Evolutionary conservation across 345 rosid genomes (phyloP).

Genomic region (Abelmoschus esculentus): DNA sequence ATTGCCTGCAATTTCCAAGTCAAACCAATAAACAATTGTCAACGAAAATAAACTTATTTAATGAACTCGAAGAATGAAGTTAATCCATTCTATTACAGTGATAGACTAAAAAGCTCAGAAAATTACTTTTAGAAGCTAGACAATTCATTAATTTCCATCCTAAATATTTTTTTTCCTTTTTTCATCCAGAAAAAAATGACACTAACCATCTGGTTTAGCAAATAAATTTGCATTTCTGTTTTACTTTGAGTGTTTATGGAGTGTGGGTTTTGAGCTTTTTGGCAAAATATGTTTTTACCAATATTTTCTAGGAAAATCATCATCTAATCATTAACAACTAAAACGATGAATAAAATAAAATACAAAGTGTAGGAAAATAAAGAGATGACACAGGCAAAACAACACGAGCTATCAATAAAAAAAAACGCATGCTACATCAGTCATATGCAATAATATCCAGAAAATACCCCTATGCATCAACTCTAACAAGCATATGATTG

Average conservation of each 20-base stretch:
- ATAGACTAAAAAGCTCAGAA: neutral
- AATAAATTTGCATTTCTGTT: neutral
- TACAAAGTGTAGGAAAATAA: neutral
- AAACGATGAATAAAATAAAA: neutral
- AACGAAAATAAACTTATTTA: neutral
- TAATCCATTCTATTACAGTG: neutral
- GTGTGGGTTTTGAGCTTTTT: neutral
- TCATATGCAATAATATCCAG: neutral
- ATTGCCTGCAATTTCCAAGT: slow-evolving; percentile 46
- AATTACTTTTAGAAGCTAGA: neutral
- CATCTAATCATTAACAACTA: neutral
- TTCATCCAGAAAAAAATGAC: neutral
- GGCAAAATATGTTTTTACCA: neutral
- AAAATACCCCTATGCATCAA: neutral
- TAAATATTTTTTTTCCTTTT: neutral
- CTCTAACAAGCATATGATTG: neutral
- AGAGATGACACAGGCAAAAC: neutral
- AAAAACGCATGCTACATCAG: neutral
- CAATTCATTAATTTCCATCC: neutral
- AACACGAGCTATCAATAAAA: neutral
- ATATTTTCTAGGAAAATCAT: neutral
- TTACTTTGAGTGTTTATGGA: neutral
- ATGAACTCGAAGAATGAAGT: neutral
- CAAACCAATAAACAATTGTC: slow-evolving; percentile 2
- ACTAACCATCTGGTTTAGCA: neutral